phyloP scores from a whole-genome alignment of 2,329 filamentous ascomycete species.

The Cladosporium sp. region DNA sequence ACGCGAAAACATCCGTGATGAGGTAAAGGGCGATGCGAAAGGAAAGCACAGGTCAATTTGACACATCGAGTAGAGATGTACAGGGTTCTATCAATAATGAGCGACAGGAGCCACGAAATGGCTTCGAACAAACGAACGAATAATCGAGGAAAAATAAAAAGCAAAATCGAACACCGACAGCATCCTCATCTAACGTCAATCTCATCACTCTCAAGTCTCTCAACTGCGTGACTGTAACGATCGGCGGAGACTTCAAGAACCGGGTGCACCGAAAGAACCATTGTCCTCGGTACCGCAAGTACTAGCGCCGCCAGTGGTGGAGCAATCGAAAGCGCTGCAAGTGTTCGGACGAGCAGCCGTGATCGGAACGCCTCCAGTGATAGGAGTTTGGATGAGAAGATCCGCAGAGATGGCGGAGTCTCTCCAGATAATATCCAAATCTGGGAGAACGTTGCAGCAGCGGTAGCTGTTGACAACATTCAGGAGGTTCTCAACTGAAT shows the following conservation, averaged over 20 bases:
- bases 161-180: neutral
- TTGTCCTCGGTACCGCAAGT: neutral
- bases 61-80: too few species aligned
- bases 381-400: neutral
- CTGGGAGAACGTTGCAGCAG: constrained; percentile 23
- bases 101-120: too few species aligned
- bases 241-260: neutral
- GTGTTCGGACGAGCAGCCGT: neutral
- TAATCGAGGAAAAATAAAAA: neutral
- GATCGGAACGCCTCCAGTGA: neutral
- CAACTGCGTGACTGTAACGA: too few species aligned
- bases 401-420: neutral
- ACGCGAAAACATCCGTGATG: too few species aligned
- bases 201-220: neutral
- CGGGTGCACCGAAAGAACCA: neutral
- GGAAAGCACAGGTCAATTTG: too few species aligned
- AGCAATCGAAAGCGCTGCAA: neutral
- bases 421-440: constrained; percentile 15
- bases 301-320: neutral
- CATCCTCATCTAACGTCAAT: too few species aligned
- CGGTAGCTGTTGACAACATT: constrained; percentile 18
- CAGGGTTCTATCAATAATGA: too few species aligned
- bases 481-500: constrained; percentile 12
- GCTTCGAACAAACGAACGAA: too few species aligned
- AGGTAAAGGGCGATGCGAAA: too few species aligned